Evolutionary conservation across 2,329 filamentous ascomycete genomes (phyloP), one percentile per base, ranked within the genome.

Genomic region (Ceratocystiopsis brevicomis): DNA sequence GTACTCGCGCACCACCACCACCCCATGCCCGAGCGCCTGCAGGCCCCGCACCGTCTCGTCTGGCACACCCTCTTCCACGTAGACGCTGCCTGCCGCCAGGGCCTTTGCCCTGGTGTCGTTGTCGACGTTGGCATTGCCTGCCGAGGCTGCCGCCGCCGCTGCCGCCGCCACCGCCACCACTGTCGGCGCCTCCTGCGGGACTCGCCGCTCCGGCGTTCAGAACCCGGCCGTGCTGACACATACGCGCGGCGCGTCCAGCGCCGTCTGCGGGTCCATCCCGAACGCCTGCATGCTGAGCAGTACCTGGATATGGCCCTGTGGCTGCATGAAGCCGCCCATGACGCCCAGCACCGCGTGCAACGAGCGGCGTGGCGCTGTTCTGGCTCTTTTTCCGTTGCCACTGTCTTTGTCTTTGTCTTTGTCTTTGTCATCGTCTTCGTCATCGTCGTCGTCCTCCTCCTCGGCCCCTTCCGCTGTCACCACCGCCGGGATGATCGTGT

Each of bases 291-390:
- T 87, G 52, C 92, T 93, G 1, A 95, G 66, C 12, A 96, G 61
- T 0, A 95, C 86, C 58, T 96, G 88, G 0, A 95, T 78, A 48
- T 95, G 88, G 14, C 87, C 88, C 58, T 95, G 88, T 0, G 88
- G 88, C 60, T 96, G 88, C 81, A 95, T 96, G 59, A 90, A 94
- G 1, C 85, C 87, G 33, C 88, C 88, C 88, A 96, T 95, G 47
- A 95, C 86, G 38, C 88, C 88, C 52, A 49, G 41, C 21, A 49
- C 44, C 5, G 47, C 33, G 38, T 43, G 38, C 6, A 87, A 43
- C 2, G 25, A n/a, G 16, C 32, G 30, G n/a, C 16, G n/a, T 5
- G 15, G 13, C 9, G 35, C 35, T 1, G 13, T n/a, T 2, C 18
- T n/a, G n/a, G n/a, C n/a, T n/a, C n/a, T n/a, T n/a, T n/a, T n/a